Evolutionary conservation across 352 stramenopile species (phyloP).

Genomic region (Phytophthora nicotianae): DNA sequence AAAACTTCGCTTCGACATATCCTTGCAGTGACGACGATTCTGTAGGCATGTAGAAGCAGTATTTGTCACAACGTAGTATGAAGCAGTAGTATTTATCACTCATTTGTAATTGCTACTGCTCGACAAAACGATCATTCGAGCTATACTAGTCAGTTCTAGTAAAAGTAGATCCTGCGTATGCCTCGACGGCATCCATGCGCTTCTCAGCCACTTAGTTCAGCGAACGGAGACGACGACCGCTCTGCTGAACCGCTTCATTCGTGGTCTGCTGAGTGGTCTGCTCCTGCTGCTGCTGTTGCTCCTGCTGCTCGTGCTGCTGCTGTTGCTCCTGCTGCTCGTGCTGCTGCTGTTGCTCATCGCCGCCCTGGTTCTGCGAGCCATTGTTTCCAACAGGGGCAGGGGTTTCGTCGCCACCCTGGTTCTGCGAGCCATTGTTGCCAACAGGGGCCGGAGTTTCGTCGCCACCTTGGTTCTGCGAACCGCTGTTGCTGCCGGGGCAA

Average conservation of each 20-base stretch:
- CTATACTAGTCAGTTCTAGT: not conserved
- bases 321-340: slow-evolving; percentile 10
- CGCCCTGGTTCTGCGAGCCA: slow-evolving; percentile 7
- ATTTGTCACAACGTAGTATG: too few species aligned
- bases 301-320: slow-evolving; percentile 11
- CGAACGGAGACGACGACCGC: slow-evolving; percentile 28
- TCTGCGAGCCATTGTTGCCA: slow-evolving; percentile 13
- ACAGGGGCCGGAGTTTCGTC: not conserved
- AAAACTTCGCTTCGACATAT: too few species aligned
- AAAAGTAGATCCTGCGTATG: slow-evolving; percentile 13
- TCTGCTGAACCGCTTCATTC: slow-evolving; percentile 34
- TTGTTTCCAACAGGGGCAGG: not conserved
- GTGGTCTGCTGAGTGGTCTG: slow-evolving; percentile 21
- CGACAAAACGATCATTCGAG: slow-evolving; percentile 9
- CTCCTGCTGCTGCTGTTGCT: slow-evolving; percentile 12
- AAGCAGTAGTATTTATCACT: slow-evolving; percentile 24
- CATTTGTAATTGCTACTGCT: slow-evolving; percentile 16
- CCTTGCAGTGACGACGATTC: too few species aligned
- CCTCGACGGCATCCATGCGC: slow-evolving; percentile 10
- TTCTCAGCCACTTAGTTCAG: slow-evolving; percentile 29
- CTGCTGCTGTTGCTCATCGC: slow-evolving; percentile 2
- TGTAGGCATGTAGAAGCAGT: too few species aligned
- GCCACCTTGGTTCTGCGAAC: slow-evolving; percentile 7
- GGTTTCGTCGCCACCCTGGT: slow-evolving; percentile 2
- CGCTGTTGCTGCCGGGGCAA: slow-evolving; percentile 13